A percentile compares a stretch with the other conserved stretches of the same genome.
These are phyloP conservation scores for Chenopodium album DNA, from an alignment of 148 eudicot genomes.

Conservation along the genomic window DNA sequence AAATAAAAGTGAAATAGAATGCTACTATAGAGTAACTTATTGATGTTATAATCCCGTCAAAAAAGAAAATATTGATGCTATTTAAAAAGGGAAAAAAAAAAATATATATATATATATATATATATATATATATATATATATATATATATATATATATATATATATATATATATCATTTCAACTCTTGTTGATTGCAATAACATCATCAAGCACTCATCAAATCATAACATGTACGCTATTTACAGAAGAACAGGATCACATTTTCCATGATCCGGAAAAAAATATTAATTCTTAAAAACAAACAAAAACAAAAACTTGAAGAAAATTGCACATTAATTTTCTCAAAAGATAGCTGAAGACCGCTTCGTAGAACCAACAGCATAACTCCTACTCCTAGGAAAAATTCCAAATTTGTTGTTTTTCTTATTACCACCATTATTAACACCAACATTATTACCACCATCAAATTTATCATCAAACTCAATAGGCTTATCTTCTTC, in stretches of 20 bases:
- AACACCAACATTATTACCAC: background rate
- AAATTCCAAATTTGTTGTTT: constrained; percentile 22
- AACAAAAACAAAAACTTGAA: background rate
- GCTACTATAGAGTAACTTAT: too few relatives aligned
- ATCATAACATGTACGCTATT: background rate
- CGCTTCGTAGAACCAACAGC: constrained; percentile 22
- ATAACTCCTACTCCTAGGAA: constrained; percentile 34
- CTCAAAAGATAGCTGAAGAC: constrained; percentile 7
- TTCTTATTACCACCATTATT: background rate
- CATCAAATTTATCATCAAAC: constrained; percentile 8
- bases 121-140: too few relatives aligned
- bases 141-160: too few relatives aligned
- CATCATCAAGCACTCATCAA: background rate
- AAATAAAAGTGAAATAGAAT: too few relatives aligned
- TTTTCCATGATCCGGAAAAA: background rate
- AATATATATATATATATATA: too few relatives aligned
- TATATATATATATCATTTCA: too few relatives aligned
- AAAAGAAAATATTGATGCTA: too few relatives aligned
- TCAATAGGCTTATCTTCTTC: constrained; percentile 62
- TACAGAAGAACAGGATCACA: background rate
- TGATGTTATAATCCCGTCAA: too few relatives aligned
- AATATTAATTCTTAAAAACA: background rate
- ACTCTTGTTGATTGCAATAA: background rate
- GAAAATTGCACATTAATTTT: background rate
- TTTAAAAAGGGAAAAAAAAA: too few relatives aligned